phyloP scores from a whole-genome alignment of 2,329 filamentous ascomycete genomes.

The Plenodomus tracheiphilus region DNA sequence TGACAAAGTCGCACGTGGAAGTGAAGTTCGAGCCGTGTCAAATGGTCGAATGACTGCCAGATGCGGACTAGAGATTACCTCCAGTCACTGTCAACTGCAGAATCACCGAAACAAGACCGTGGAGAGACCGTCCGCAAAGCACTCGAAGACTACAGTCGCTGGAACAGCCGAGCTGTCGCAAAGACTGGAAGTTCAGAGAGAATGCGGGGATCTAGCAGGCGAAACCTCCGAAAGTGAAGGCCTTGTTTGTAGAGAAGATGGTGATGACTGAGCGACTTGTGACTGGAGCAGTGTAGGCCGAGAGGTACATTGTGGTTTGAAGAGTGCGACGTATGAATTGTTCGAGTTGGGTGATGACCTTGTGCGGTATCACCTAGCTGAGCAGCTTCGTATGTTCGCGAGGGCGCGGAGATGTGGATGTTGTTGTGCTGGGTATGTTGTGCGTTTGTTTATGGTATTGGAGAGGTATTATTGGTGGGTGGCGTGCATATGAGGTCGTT shows the following conservation, averaged over 20 bases:
- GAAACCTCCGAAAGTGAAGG: constrained; percentile 42
- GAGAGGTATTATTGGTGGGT: constrained; percentile 32
- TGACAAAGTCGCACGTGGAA: constrained; percentile 37
- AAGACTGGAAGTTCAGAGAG: constrained; percentile 41
- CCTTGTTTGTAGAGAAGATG: constrained; percentile 43
- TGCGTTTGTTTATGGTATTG: constrained; percentile 19
- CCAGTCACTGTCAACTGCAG: constrained; percentile 51
- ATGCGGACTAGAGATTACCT: constrained; percentile 39
- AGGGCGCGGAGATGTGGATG: constrained; percentile 9
- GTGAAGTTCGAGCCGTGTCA: constrained; percentile 35
- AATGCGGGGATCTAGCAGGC: constrained; percentile 43
- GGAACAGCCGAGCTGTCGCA: constrained; percentile 40
- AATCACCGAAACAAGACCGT: constrained; percentile 48
- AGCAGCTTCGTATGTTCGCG: constrained; percentile 31
- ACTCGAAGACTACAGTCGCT: constrained; percentile 42
- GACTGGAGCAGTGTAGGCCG: constrained; percentile 45
- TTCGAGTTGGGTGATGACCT: constrained; percentile 33
- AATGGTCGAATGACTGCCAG: constrained; percentile 39
- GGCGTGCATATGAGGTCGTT: constrained; percentile 21
- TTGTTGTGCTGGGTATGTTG: not conserved
- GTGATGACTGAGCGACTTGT: constrained; percentile 48
- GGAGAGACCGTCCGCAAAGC: constrained; percentile 41
- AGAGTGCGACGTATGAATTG: constrained; percentile 27
- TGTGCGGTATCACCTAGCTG: constrained; percentile 29
- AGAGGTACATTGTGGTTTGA: constrained; percentile 43